Conservation (phyloP, 176 grass and related monocot genomes). For the Sorghum bicolor region Sorghum_bicolor_NCBIv3 NC_012872.2:2052501-2053000, state of each 20-base stretch:
- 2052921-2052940: conserved; percentile 77
- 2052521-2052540: conserved; percentile 75
- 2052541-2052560: conserved; percentile 81
- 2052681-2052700: conserved; percentile 69
- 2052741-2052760: conserved; percentile 29
- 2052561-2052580: conserved; percentile 72
- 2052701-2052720: conserved; percentile 65
- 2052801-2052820: conserved; percentile 59
- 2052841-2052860: conserved; percentile 57
- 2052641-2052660: conserved; percentile 41
- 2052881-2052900: conserved; percentile 68
- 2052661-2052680: conserved; percentile 60
- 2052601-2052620: conserved; percentile 64
- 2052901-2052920: conserved; percentile 86
- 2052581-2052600: conserved; percentile 53
- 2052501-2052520: conserved; percentile 59
- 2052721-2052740: conserved; percentile 66
- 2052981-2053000: conserved; percentile 77
- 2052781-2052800: conserved; percentile 61
- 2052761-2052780: neutral
- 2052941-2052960: conserved; percentile 99
- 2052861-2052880: conserved; percentile 47
- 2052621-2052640: conserved; percentile 74
- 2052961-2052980: conserved; percentile 70
- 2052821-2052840: conserved; percentile 84